Base-by-base conservation (phyloP, 352 stramenopile genomes). In the Phytophthora sp. region DNA sequence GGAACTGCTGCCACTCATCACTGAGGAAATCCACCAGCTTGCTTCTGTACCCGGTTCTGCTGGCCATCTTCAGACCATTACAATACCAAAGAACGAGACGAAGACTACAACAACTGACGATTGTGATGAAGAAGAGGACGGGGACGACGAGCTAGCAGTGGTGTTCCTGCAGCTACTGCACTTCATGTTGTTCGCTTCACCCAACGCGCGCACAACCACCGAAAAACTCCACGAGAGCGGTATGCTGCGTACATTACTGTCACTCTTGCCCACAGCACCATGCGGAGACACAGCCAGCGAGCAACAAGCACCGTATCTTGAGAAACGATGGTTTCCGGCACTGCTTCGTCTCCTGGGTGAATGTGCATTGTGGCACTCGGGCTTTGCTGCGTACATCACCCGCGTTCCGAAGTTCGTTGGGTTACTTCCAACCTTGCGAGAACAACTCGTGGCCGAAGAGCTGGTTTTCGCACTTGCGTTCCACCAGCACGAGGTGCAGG, bases 101-200 rank as follows among this genome's bases (percentile, higher is more conserved):
- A 5, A 37, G 5, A 5, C 10, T 26, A 26, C 1, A 21, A 24
- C 38, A 17, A 42, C 42, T 13, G 64, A 66, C 5, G 44, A 66
- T 8, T 13, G 6, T 38, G 31, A n/a, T 15, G 32, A 38, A 4
- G 13, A 24, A 24, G 35, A 42, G 6, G 57, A 43, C 10, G 38
- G 48, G 13, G 62, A 79, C 42, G 69, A 68, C 34, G 72, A 87
- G 31, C 54, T 81, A 13, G 45, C 69, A 12, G 48, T 84, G 17
- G 69, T 87, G 5, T 54, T 87, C 28, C 48, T 87, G 15, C 79
- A 87, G 57, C 54, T 87, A 5, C 56, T 83, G 23, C 69, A 83
- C 52, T 84, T 84, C 27, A 52, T 83, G 34, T 54, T 89, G 12
- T 57, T 69, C 51, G 60, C 58, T 11, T 68, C 76, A 2, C 21